Evolutionary conservation across 805 yeast species (phyloP).

Genomic region (Metschnikowia cerradonensis): DNA sequence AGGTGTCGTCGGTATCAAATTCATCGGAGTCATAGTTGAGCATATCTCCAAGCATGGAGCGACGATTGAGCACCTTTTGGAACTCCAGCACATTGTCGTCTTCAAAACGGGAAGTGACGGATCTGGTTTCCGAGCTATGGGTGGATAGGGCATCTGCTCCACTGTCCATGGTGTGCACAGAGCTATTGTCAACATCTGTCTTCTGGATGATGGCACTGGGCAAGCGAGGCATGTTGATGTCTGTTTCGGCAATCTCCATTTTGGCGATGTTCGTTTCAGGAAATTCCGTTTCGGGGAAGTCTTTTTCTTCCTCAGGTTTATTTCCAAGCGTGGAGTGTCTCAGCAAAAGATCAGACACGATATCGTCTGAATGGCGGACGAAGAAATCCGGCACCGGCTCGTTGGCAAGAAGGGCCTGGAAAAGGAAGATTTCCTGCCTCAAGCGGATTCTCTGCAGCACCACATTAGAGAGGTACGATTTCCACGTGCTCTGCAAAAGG

Average conservation of each 20-base stretch:
- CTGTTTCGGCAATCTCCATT: no score
- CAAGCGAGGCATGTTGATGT: not conserved
- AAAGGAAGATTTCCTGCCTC: conserved; percentile 37
- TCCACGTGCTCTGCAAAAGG: conserved; percentile 25
- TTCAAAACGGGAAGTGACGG: not conserved
- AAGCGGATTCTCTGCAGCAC: conserved; percentile 35
- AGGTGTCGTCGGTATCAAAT: conserved; percentile 8
- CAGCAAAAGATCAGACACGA: conserved; percentile 1
- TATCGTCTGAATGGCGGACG: not conserved
- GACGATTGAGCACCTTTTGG: conserved; percentile 28
- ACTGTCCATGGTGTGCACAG: conserved; percentile 5
- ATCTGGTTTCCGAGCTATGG: not conserved
- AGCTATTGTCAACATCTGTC: not conserved
- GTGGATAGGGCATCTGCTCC: not conserved
- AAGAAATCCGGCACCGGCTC: conserved; percentile 11
- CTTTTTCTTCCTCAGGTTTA: not conserved
- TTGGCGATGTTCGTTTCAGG: no score
- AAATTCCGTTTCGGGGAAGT: not conserved
- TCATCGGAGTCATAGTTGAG: conserved; percentile 38
- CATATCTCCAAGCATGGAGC: conserved; percentile 43
- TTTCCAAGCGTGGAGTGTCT: not conserved
- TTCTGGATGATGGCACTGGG: not conserved
- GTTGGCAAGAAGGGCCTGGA: conserved; percentile 22
- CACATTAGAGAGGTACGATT: conserved; percentile 31
- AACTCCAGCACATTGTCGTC: conserved; percentile 22